Evolutionary conservation across 2,329 filamentous ascomycete genomes (phyloP).

Genomic region (Dothideomycetes sp.): DNA sequence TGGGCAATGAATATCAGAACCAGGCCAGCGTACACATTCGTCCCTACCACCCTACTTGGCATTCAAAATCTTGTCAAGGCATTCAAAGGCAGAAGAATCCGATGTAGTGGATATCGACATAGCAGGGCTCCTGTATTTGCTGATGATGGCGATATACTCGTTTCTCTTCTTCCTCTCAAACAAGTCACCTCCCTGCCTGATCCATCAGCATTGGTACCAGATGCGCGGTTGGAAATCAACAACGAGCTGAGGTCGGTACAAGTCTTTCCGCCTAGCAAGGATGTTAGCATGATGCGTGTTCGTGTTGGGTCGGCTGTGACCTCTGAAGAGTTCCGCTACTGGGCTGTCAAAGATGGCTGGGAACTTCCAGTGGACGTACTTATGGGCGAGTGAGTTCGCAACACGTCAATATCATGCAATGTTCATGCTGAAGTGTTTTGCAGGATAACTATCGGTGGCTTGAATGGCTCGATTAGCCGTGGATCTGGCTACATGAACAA

Average conservation of each 20-base stretch:
- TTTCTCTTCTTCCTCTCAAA: conserved; percentile 31
- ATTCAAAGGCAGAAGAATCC: conserved; percentile 22
- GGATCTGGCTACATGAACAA: conserved; percentile 34
- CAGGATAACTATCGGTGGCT: conserved; percentile 26
- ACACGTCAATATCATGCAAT: not conserved
- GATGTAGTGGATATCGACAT: conserved; percentile 34
- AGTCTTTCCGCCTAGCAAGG: conserved; percentile 1
- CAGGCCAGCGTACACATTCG: conserved; percentile 28
- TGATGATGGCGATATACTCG: conserved; percentile 29
- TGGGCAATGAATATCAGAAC: conserved; percentile 32
- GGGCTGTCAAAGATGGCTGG: conserved; percentile 32
- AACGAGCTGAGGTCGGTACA: conserved; percentile 4
- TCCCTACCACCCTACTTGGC: conserved; percentile 30
- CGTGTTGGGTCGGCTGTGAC: conserved; percentile 34
- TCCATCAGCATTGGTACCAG: conserved; percentile 22
- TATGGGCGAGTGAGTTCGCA: conserved; percentile 27
- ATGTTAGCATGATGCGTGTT: conserved; percentile 20
- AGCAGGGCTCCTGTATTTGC: conserved; percentile 33
- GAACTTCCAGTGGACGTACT: conserved; percentile 36
- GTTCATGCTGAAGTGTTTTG: not conserved
- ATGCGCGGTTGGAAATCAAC: conserved; percentile 17
- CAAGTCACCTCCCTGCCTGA: conserved; percentile 29
- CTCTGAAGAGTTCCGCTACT: conserved; percentile 36
- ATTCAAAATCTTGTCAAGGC: conserved; percentile 29
- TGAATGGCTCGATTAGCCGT: conserved; percentile 24